Conservation (phyloP, 345 rosid genomes). For the Camelina hispida region DNA sequence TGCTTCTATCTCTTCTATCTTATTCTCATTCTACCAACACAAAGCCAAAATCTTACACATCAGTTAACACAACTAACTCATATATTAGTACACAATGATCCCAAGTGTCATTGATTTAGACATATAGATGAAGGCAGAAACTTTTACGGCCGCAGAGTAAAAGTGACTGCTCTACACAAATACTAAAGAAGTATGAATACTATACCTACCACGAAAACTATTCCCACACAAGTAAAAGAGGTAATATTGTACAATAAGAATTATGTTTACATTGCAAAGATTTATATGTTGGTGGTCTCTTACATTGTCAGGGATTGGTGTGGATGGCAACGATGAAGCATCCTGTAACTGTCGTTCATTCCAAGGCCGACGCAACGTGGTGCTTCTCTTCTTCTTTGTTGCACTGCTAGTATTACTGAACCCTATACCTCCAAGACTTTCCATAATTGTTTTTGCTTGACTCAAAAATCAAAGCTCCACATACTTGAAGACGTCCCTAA, state of each 20-base stretch:
- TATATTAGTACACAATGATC: background rate
- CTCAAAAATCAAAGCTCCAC: conserved; percentile 15
- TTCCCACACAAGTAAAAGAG: background rate
- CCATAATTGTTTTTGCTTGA: conserved; percentile 47
- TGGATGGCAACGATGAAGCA: conserved; percentile 67
- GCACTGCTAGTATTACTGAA: conserved; percentile 64
- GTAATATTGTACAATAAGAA: too few species aligned
- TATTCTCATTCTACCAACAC: conserved; percentile 53
- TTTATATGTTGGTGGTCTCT: conserved; percentile 11
- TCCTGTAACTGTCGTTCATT: conserved; percentile 65
- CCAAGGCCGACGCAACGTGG: conserved; percentile 66
- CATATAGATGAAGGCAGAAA: background rate
- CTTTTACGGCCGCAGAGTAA: background rate
- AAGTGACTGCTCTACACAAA: background rate
- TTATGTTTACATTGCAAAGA: background rate
- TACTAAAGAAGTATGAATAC: background rate
- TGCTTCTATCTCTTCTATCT: conserved; percentile 56
- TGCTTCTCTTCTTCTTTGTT: conserved; percentile 72
- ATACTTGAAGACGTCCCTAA: conserved; percentile 4
- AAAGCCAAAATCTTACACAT: background rate
- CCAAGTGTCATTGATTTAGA: background rate
- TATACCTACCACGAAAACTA: background rate
- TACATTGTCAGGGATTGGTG: conserved; percentile 69
- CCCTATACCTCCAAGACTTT: conserved; percentile 55
- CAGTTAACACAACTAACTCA: background rate